phyloP scores from a whole-genome alignment of 2,329 filamentous ascomycete genomes.

The Blastomyces gilchristii region DNA sequence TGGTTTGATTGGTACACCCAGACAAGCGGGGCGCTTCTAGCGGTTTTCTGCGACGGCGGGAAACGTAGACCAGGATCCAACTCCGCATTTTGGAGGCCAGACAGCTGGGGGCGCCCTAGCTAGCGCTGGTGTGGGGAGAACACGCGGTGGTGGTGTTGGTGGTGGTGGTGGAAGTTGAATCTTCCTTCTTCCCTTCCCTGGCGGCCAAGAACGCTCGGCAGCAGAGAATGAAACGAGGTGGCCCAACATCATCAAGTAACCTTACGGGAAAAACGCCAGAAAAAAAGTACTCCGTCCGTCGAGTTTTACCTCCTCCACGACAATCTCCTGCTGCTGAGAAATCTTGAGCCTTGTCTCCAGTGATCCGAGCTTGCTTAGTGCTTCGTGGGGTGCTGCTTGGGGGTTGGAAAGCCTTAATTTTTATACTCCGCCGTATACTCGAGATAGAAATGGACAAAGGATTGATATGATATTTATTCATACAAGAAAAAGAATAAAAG shows the following conservation, averaged over 20 bases:
- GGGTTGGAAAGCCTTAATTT: too few relatives aligned
- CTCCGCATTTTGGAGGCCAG: neutral
- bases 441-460: too few relatives aligned
- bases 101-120: neutral
- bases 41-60: neutral
- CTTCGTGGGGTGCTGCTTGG: neutral
- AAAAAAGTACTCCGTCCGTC: neutral
- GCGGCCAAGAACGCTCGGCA: neutral
- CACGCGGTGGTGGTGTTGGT: too few relatives aligned
- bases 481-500: too few relatives aligned
- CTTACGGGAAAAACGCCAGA: neutral
- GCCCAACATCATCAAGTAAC: slow-evolving; percentile 1
- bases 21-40: neutral
- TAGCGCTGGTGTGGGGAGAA: neutral
- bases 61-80: neutral
- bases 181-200: neutral
- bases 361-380: neutral
- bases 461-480: too few relatives aligned
- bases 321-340: neutral
- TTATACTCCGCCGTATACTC: too few relatives aligned
- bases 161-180: too few relatives aligned
- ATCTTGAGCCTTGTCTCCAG: neutral
- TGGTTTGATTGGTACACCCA: neutral
- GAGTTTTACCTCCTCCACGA: neutral
- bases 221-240: neutral